Evolutionary conservation across 192 early-diverging fungal species (phyloP).

Genomic region (Allomyces javanicus): DNA sequence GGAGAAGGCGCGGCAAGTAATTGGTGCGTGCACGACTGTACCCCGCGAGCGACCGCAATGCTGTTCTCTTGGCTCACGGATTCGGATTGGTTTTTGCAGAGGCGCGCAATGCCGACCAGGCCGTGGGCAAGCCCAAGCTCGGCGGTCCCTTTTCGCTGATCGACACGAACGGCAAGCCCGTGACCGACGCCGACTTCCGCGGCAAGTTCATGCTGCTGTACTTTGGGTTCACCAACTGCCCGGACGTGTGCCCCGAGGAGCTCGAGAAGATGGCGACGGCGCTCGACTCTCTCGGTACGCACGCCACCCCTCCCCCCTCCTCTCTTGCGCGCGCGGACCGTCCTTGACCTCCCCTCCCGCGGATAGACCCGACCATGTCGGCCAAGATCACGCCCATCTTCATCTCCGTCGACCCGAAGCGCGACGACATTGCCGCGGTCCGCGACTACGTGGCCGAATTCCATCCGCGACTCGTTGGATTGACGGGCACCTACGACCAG

Average conservation of each 20-base stretch:
- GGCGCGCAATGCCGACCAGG: slow-evolving; percentile 16
- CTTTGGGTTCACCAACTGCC: slow-evolving; percentile 99
- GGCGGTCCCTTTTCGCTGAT: slow-evolving; percentile 78
- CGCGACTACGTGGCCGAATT: slow-evolving; percentile 66
- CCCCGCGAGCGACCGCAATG: neutral
- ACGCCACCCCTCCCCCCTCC: too few species aligned
- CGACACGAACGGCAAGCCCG: slow-evolving; percentile 50
- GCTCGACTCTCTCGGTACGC: slow-evolving; percentile 46
- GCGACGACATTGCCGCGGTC: slow-evolving; percentile 69
- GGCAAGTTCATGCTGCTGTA: slow-evolving; percentile 81
- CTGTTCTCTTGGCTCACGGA: neutral
- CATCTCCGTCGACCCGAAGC: slow-evolving; percentile 89
- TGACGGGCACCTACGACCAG: slow-evolving; percentile 73
- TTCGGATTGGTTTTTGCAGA: neutral
- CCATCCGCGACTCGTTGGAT: slow-evolving; percentile 78
- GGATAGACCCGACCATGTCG: neutral
- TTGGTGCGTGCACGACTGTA: too few species aligned
- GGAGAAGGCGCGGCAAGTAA: slow-evolving; percentile 20
- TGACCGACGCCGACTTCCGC: slow-evolving; percentile 53
- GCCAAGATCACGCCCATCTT: slow-evolving; percentile 61
- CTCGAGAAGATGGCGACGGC: slow-evolving; percentile 91
- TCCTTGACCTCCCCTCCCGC: too few species aligned
- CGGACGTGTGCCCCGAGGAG: slow-evolving; percentile 97
- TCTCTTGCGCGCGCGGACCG: too few species aligned
- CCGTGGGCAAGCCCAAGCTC: slow-evolving; percentile 63